These are phyloP conservation scores for Niveomyces coronatus DNA, from an alignment of 2,329 filamentous ascomycete genomes.

Conservation along the genomic window DNA sequence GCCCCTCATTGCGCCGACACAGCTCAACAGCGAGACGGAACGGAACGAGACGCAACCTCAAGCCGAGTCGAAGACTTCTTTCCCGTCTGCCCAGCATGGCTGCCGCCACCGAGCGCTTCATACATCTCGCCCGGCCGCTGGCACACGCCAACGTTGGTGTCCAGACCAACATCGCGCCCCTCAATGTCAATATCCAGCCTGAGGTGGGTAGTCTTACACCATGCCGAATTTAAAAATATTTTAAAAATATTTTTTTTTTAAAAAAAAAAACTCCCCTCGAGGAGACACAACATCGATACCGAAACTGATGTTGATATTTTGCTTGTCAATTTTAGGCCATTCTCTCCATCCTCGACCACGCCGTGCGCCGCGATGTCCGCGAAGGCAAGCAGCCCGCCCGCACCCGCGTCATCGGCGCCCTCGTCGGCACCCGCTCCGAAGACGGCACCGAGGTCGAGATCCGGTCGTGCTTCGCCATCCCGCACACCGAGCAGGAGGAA, in stretches of 20 bases:
- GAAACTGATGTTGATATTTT: too few relatives aligned
- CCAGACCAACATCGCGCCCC: constrained; percentile 78
- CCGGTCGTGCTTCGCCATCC: constrained; percentile 92
- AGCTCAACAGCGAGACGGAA: too few relatives aligned
- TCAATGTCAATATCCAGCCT: constrained; percentile 90
- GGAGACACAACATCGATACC: too few relatives aligned
- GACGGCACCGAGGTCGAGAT: constrained; percentile 96
- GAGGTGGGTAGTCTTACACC: constrained; percentile 51
- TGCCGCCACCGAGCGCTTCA: constrained; percentile 69
- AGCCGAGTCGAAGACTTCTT: neutral
- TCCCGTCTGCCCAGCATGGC: constrained; percentile 58
- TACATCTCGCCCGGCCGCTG: constrained; percentile 88
- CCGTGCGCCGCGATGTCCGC: constrained; percentile 68
- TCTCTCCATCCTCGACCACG: constrained; percentile 83
- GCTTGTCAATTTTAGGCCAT: constrained; percentile 47
- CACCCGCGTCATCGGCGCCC: constrained; percentile 91
- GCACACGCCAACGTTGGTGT: constrained; percentile 71
- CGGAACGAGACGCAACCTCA: too few relatives aligned
- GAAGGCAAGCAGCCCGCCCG: constrained; percentile 72
- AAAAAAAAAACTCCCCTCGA: too few relatives aligned
- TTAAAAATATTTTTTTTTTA: neutral
- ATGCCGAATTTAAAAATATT: neutral
- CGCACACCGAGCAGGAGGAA: constrained; percentile 95
- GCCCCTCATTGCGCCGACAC: constrained; percentile 1
- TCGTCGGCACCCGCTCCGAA: constrained; percentile 86